Percentiles rank a stretch among this genome's conserved stretches.
phyloP scores from a whole-genome alignment of 2,329 filamentous ascomycete genomes.

The Pseudogymnoascus sp. region DNA sequence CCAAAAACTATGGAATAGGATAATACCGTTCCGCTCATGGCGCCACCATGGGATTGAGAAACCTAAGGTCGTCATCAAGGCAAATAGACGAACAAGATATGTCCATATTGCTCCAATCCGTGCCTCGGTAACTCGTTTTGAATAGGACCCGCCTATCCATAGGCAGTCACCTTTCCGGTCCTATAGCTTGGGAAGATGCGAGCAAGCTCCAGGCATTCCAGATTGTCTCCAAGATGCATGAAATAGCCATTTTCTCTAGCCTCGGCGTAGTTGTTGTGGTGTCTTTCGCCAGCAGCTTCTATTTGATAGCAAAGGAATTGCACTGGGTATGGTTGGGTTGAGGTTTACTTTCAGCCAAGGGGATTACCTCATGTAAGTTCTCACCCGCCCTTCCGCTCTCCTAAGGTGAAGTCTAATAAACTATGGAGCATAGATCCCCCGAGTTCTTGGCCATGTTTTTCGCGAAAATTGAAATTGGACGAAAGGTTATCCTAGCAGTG shows the following conservation, averaged over 20 bases:
- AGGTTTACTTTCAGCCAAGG: not conserved
- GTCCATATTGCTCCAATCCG: not conserved
- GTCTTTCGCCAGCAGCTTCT: not conserved
- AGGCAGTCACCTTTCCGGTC: not conserved
- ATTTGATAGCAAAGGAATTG: not conserved
- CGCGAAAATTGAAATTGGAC: too few relatives aligned
- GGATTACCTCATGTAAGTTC: not conserved
- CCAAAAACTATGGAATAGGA: not conserved
- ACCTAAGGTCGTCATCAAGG: not conserved
- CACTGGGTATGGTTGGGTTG: not conserved
- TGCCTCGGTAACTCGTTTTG: not conserved
- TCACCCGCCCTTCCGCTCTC: too few relatives aligned
- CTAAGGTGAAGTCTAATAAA: too few relatives aligned
- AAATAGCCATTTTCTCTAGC: not conserved
- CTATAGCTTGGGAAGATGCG: not conserved
- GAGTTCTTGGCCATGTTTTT: too few relatives aligned
- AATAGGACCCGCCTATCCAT: not conserved
- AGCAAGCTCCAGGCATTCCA: not conserved
- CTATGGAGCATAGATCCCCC: too few relatives aligned
- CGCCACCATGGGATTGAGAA: not conserved
- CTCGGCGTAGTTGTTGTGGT: not conserved
- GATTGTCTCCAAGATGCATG: not conserved
- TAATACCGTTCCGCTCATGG: not conserved
- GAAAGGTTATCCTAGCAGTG: too few relatives aligned
- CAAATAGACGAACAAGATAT: not conserved